Evolutionary conservation across 2,329 filamentous ascomycete genomes (phyloP).

Genomic region (Amauroascus verrucosus): DNA sequence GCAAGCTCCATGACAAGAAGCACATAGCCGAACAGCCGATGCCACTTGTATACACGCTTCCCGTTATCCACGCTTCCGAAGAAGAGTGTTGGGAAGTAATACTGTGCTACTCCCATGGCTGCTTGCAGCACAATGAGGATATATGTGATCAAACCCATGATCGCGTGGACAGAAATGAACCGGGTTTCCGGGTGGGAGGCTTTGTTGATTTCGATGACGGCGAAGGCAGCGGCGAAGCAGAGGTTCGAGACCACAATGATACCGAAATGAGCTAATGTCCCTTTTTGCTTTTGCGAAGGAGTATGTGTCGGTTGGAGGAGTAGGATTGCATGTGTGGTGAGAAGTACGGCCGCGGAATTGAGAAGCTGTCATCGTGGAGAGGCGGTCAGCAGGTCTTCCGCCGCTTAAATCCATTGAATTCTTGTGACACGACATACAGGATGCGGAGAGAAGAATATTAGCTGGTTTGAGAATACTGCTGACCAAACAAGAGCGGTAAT

Average conservation of each 20-base stretch:
- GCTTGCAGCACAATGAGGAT: constrained; percentile 62
- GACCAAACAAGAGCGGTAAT: constrained; percentile 69
- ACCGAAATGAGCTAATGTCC: constrained; percentile 55
- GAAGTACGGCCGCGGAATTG: constrained; percentile 57
- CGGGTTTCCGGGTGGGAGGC: constrained; percentile 46
- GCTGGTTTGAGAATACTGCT: constrained; percentile 55
- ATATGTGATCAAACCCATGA: constrained; percentile 69
- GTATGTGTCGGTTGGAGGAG: constrained; percentile 81
- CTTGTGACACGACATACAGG: constrained; percentile 58
- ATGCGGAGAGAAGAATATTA: constrained; percentile 81
- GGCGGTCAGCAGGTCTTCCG: background rate
- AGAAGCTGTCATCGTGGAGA: constrained; percentile 33
- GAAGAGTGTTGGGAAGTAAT: constrained; percentile 54
- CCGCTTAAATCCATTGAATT: too few species aligned
- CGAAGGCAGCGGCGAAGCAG: constrained; percentile 33
- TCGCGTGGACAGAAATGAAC: constrained; percentile 70
- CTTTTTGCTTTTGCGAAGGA: constrained; percentile 57
- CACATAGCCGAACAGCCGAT: constrained; percentile 66
- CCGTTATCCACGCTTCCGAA: constrained; percentile 73
- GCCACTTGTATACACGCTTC: constrained; percentile 82
- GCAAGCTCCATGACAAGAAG: constrained; percentile 60
- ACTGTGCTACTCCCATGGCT: constrained; percentile 71
- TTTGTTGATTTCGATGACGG: constrained; percentile 62
- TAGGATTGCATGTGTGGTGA: constrained; percentile 69
- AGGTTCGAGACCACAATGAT: constrained; percentile 50